Conservation (phyloP, 345 rosid species). For the Hevea brasiliensis region DNA sequence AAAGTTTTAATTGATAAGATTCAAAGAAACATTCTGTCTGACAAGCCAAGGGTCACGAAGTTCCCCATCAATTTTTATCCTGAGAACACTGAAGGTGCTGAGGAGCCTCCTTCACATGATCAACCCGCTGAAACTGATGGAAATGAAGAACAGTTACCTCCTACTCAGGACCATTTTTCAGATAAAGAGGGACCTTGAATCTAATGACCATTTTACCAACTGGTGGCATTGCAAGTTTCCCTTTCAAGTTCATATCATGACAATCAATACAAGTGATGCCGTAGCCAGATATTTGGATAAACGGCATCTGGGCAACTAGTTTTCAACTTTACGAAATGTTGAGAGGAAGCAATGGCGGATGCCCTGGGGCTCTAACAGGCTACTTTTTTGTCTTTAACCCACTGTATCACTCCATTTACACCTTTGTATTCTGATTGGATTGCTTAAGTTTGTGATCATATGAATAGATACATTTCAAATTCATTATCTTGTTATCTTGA, state of each 20-base stretch:
- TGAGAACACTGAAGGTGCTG: conserved; percentile 42
- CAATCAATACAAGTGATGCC: conserved; percentile 4
- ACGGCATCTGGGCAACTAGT: not conserved
- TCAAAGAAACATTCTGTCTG: conserved; percentile 79
- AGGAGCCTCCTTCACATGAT: conserved; percentile 37
- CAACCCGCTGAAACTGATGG: conserved; percentile 42
- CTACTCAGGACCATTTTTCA: conserved; percentile 29
- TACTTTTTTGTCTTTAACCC: not conserved
- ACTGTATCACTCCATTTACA: not conserved
- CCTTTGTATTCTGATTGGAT: conserved; percentile 4
- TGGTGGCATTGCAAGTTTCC: not conserved
- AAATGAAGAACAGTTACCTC: conserved; percentile 29
- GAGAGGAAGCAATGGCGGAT: conserved; percentile 13
- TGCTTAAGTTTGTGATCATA: conserved; percentile 2
- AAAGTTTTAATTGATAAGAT: conserved; percentile 74
- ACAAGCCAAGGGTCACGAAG: conserved; percentile 92
- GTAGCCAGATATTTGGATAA: conserved; percentile 6
- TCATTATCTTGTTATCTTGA: not conserved
- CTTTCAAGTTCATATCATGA: conserved; percentile 12
- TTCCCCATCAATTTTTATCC: conserved; percentile 95
- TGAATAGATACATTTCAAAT: not conserved
- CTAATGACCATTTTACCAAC: not conserved
- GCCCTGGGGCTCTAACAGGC: not conserved
- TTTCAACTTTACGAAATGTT: conserved; percentile 6
- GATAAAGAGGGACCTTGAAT: conserved; percentile 38